Base-by-base conservation (phyloP, 1,139 yeast genomes). In the Pichia kudriavzevii region DNA sequence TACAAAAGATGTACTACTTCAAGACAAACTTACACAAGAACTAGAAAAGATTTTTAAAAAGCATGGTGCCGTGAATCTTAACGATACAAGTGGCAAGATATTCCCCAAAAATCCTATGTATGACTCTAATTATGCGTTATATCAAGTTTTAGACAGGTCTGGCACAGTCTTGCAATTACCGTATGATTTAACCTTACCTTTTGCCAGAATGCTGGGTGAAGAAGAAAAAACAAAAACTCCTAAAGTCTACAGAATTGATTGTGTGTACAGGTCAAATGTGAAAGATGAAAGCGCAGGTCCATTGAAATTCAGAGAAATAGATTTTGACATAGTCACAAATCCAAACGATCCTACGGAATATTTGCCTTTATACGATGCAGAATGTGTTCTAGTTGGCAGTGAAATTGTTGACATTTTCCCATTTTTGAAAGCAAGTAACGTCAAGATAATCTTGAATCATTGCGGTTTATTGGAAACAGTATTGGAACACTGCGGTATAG, bases 121-220 rank as follows among this genome's bases (percentile, higher is more conserved):
- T 52, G 67, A 77, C 12, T 61, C 74, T 14, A 71, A 69, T 14
- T 70, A 67, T 37, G 67, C 69, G 31, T 79, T 83, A 0, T 87
- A 80, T 46, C 94, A 87, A 47, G 72, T 91, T 1, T 61, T 93
- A 41, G 97, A 91, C 51, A 69, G 75, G 35, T 78, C 84, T 21
- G 98, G 98, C 0, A 75, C 88, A 0, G 91, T 91, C 6, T 60
- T 93, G 22, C 94, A 87, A 42, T 59, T 93, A 25, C 94, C 95
- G 1, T 88, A 80, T 53, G 98, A 91, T 53, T 63, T 88, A 42
- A 81, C 94, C 0, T 60, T 87, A 25, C 97, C 99, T 0, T 74
- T 81, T 60, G 97, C 98, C 0, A 64, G 98, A 44, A 67, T 75
- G 35, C 58, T 91, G 22, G 87, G 96, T 5, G n/a, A n/a, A n/a